These are phyloP conservation scores for Plasmopara halstedii DNA, from an alignment of 352 stramenopile species.

Conservation along the genomic window DNA sequence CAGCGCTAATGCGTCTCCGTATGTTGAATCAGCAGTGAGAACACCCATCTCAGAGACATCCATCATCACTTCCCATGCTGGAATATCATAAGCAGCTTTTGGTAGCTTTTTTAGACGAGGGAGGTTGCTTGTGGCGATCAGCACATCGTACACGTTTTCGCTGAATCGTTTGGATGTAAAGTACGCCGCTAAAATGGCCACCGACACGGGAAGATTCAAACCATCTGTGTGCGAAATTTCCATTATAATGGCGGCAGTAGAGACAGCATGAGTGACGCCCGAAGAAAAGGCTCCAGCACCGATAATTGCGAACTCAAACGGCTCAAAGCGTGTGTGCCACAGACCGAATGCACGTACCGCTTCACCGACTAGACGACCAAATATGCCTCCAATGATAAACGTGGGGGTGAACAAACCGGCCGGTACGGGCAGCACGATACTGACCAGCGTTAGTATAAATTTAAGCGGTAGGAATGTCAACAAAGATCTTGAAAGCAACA, in stretches of 20 bases:
- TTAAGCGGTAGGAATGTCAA: slow-evolving; percentile 76
- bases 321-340: slow-evolving; percentile 62
- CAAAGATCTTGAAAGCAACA: slow-evolving; percentile 64
- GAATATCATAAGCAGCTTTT: slow-evolving; percentile 78
- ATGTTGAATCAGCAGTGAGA: slow-evolving; percentile 64
- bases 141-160: slow-evolving; percentile 87
- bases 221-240: slow-evolving; percentile 86
- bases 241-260: slow-evolving; percentile 91
- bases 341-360: slow-evolving; percentile 57
- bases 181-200: slow-evolving; percentile 86
- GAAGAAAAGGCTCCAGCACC: slow-evolving; percentile 87
- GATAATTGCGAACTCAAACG: slow-evolving; percentile 91
- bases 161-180: slow-evolving; percentile 88
- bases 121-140: slow-evolving; percentile 78
- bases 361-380: slow-evolving; percentile 72
- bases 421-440: slow-evolving; percentile 65
- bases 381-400: slow-evolving; percentile 81
- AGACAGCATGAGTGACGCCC: slow-evolving; percentile 89
- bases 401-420: slow-evolving; percentile 77
- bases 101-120: slow-evolving; percentile 75
- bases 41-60: slow-evolving; percentile 59
- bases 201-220: slow-evolving; percentile 79
- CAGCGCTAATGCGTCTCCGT: slow-evolving; percentile 43
- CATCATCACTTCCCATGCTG: slow-evolving; percentile 79
- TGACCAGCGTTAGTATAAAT: slow-evolving; percentile 66